phyloP scores from a whole-genome alignment of 306 rosid species.

The Acacia acuminata region DNA sequence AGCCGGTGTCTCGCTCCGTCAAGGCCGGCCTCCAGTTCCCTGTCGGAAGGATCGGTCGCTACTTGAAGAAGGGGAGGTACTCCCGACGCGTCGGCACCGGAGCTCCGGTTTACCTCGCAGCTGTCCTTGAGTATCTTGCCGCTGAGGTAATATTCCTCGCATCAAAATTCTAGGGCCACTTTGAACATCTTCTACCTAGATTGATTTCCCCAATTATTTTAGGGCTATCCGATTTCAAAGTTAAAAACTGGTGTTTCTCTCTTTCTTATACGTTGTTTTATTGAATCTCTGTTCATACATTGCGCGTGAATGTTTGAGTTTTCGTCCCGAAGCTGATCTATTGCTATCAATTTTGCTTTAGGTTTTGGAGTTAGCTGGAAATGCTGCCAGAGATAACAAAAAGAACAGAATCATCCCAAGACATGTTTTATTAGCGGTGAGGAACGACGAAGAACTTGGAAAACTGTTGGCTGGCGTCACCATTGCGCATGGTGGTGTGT shows the following conservation, averaged over 20 bases:
- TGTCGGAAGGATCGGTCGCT: conserved; percentile 7
- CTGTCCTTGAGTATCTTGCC: background rate
- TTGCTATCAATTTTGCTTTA: background rate
- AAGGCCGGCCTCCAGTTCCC: conserved; percentile 6
- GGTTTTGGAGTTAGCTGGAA: background rate
- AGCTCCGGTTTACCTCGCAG: conserved; percentile 1
- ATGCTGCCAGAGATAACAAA: background rate
- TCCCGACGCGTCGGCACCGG: background rate
- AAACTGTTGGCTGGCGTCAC: background rate
- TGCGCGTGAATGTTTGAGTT: no score
- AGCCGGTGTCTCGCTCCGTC: background rate
- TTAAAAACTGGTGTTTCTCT: background rate
- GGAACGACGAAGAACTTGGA: background rate
- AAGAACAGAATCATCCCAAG: background rate
- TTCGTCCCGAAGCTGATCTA: background rate
- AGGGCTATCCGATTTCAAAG: background rate
- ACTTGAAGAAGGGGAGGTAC: background rate
- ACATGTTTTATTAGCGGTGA: background rate
- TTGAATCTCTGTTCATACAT: background rate
- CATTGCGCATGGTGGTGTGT: background rate
- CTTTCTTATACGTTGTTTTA: background rate
- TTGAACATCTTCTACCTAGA: background rate
- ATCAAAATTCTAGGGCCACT: background rate
- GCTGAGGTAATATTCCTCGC: background rate
- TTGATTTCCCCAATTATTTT: background rate